Percentiles rank a stretch among this genome's conserved stretches.
Evolutionary conservation across 192 early-diverging fungal genomes (phyloP).

Genomic region (Cetraspora pellucida): DNA sequence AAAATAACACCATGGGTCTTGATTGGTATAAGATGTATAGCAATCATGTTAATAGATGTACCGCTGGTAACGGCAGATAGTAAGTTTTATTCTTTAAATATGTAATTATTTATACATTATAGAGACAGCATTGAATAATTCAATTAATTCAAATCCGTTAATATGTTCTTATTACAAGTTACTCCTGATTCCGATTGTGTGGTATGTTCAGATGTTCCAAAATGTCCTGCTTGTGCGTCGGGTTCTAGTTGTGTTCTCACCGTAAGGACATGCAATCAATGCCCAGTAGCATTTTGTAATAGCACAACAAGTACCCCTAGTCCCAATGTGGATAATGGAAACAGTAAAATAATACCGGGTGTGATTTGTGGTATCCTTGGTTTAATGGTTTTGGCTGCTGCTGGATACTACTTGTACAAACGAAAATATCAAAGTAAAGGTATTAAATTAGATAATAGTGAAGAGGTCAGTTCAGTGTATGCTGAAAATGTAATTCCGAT

Average conservation of each 20-base stretch:
- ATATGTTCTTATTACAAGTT: no score
- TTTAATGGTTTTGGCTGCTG: neutral
- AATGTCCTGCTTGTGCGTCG: neutral
- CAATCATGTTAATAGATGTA: neutral
- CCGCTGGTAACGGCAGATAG: neutral
- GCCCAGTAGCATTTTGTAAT: neutral
- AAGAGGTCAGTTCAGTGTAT: neutral
- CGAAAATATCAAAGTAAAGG: neutral
- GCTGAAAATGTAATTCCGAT: slow-evolving; percentile 33
- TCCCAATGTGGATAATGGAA: neutral
- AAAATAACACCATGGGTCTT: neutral
- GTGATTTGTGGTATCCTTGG: slow-evolving; percentile 24
- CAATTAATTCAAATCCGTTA: no score
- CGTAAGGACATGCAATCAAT: slow-evolving; percentile 2
- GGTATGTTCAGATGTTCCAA: neutral
- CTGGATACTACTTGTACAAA: neutral
- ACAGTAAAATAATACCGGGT: slow-evolving; percentile 12
- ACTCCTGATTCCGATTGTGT: neutral
- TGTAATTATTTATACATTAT: neutral
- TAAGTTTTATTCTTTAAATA: neutral
- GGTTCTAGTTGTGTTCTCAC: neutral
- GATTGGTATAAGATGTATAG: neutral
- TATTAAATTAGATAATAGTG: neutral
- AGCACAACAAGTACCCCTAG: neutral
- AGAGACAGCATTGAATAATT: no score